These are phyloP conservation scores for Malassezia arunalokei DNA, from an alignment of 1,284 basidiomycete genomes.

Conservation along the genomic window DNA sequence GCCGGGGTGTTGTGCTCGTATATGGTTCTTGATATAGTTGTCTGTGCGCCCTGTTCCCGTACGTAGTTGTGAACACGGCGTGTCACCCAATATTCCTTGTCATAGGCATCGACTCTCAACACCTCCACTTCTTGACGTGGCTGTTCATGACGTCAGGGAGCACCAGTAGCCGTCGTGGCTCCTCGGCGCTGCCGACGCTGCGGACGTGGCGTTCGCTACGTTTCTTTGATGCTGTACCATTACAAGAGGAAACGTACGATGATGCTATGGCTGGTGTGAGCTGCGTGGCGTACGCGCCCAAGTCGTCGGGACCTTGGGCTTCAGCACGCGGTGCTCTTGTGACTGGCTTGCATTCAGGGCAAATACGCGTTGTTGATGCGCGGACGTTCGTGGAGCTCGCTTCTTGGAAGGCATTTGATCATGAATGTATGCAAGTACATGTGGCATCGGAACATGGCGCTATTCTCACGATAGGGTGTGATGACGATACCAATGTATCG, in stretches of 20 bases:
- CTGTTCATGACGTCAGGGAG: background rate
- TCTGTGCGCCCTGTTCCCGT: no score
- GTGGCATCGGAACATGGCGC: constrained; percentile 27
- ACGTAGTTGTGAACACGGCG: no score
- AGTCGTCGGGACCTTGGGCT: constrained; percentile 1
- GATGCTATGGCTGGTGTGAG: background rate
- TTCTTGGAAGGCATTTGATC: constrained; percentile 31
- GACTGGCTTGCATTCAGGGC: constrained; percentile 23
- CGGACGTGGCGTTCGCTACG: constrained; percentile 11
- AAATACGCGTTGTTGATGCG: constrained; percentile 27
- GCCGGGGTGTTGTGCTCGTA: background rate
- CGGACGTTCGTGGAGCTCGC: constrained; percentile 22
- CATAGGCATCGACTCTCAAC: no score
- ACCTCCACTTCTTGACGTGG: background rate
- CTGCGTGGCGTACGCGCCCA: background rate
- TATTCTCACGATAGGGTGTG: constrained; percentile 29
- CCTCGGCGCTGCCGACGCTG: background rate
- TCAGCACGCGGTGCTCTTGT: constrained; percentile 17
- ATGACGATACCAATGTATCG: constrained; percentile 25
- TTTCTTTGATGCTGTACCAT: constrained; percentile 6
- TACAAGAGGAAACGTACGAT: background rate
- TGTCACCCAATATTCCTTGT: no score
- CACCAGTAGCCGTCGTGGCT: background rate
- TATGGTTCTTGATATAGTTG: no score
- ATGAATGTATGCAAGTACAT: constrained; percentile 19